Evolutionary conservation across 2,329 filamentous ascomycete genomes (phyloP).

Genomic region (Emmonsiellopsis sp.): DNA sequence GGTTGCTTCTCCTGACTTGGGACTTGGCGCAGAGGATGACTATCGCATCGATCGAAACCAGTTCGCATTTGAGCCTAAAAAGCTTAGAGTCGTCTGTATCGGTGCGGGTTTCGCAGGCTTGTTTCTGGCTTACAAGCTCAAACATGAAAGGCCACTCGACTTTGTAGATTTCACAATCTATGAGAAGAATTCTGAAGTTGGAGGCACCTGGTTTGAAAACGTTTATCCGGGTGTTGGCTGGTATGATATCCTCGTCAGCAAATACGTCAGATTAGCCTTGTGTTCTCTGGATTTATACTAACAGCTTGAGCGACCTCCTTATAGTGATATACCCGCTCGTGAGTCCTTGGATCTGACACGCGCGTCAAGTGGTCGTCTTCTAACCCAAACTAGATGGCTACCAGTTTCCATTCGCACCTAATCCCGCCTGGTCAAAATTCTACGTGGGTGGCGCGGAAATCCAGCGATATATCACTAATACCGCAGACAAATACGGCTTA

Average conservation of each 20-base stretch:
- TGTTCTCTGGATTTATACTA: neutral
- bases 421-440: constrained; percentile 56
- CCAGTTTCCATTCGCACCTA: constrained; percentile 58
- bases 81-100: constrained; percentile 1
- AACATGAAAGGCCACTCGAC: constrained; percentile 7
- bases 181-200: constrained; percentile 24
- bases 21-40: too few relatives aligned
- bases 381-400: constrained; percentile 44
- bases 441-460: constrained; percentile 62
- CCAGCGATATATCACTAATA: constrained; percentile 53
- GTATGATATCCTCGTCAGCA: neutral
- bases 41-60: too few relatives aligned
- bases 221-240: constrained; percentile 56
- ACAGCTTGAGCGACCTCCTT: neutral
- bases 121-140: constrained; percentile 7
- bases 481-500: constrained; percentile 56
- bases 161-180: constrained; percentile 16
- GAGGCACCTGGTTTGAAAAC: constrained; percentile 28
- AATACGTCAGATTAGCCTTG: neutral
- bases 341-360: too few relatives aligned
- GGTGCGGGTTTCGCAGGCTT: constrained; percentile 14
- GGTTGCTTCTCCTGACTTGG: too few relatives aligned
- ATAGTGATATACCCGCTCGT: constrained; percentile 51
- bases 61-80: neutral
- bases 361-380: too few relatives aligned